Evolutionary conservation across 352 stramenopile species (phyloP).

Genomic region (Globisporangium alternatum): DNA sequence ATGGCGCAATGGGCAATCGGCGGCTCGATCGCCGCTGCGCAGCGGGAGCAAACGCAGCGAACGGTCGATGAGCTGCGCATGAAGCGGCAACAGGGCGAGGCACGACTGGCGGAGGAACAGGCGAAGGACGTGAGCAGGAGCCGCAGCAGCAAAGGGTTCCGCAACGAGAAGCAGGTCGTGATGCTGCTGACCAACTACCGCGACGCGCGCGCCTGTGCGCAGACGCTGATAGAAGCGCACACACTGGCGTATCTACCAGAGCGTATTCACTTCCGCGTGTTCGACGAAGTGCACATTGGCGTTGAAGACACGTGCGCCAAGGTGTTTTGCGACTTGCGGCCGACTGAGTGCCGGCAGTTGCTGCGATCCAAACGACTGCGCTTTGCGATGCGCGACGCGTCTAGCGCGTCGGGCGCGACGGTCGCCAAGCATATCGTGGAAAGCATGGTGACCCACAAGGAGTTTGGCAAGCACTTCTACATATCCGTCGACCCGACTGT

Average conservation of each 20-base stretch:
- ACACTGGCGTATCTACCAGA: slow-evolving; percentile 32
- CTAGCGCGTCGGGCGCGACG: slow-evolving; percentile 45
- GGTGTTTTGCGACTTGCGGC: slow-evolving; percentile 50
- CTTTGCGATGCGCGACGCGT: slow-evolving; percentile 51
- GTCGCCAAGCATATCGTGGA: slow-evolving; percentile 63
- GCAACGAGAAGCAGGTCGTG: slow-evolving; percentile 68
- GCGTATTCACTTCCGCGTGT: slow-evolving; percentile 66
- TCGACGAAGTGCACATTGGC: slow-evolving; percentile 66
- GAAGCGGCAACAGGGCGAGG: slow-evolving; percentile 20
- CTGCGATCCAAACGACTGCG: slow-evolving; percentile 53
- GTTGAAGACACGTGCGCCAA: slow-evolving; percentile 62
- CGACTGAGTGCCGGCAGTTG: slow-evolving; percentile 41
- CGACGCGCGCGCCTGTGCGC: slow-evolving; percentile 54
- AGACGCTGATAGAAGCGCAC: slow-evolving; percentile 43
- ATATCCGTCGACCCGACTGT: slow-evolving; percentile 65
- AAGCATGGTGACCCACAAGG: slow-evolving; percentile 45
- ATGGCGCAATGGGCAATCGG: slow-evolving; percentile 42
- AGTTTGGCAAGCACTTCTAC: slow-evolving; percentile 56
- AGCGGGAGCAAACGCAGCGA: slow-evolving; percentile 22
- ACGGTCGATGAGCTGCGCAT: slow-evolving; percentile 25
- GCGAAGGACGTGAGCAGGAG: slow-evolving; percentile 11
- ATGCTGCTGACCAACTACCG: slow-evolving; percentile 69
- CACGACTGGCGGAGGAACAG: slow-evolving; percentile 19
- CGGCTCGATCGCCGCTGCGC: slow-evolving; percentile 27
- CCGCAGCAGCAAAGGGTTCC: slow-evolving; percentile 36